These are phyloP conservation scores for Periglandula ipomoeae DNA, from an alignment of 2,329 filamentous ascomycete species.

Conservation along the genomic window DNA sequence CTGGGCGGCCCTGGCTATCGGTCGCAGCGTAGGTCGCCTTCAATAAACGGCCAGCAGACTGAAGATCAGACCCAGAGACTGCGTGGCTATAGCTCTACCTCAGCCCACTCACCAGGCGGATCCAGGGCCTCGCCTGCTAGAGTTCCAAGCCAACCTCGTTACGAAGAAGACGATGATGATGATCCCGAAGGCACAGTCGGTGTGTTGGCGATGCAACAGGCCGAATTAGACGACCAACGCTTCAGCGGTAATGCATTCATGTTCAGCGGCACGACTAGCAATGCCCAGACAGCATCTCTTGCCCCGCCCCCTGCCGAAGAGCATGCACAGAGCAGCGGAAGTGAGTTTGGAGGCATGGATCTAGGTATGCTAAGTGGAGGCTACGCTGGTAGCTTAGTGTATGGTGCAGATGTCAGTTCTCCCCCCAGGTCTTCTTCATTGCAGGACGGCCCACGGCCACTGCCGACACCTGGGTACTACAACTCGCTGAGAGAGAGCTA, in stretches of 20 bases:
- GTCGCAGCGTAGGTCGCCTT: slow-evolving; percentile 28
- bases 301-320: slow-evolving; percentile 42
- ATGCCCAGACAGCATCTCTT: slow-evolving; percentile 16
- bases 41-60: slow-evolving; percentile 36
- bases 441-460: slow-evolving; percentile 36
- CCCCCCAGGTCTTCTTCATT: slow-evolving; percentile 28
- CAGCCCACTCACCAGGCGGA: slow-evolving; percentile 31
- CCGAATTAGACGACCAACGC: slow-evolving; percentile 65
- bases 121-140: slow-evolving; percentile 11
- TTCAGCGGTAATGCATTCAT: slow-evolving; percentile 24
- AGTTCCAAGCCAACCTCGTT: slow-evolving; percentile 1
- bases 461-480: slow-evolving; percentile 36
- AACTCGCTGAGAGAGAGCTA: slow-evolving; percentile 18
- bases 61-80: slow-evolving; percentile 38
- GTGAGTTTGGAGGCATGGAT: slow-evolving; percentile 63
- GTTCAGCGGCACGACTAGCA: slow-evolving; percentile 12
- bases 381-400: slow-evolving; percentile 44
- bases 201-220: slow-evolving; percentile 72
- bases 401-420: slow-evolving; percentile 38
- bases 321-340: slow-evolving; percentile 50
- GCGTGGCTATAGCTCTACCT: slow-evolving; percentile 39
- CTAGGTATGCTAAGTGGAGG: slow-evolving; percentile 67
- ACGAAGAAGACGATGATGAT: slow-evolving; percentile 50
- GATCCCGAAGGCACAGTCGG: slow-evolving; percentile 84
- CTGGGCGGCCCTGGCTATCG: slow-evolving; percentile 27